Conservation (phyloP, 306 rosid species). For the Cicer chorassanicum region DNA sequence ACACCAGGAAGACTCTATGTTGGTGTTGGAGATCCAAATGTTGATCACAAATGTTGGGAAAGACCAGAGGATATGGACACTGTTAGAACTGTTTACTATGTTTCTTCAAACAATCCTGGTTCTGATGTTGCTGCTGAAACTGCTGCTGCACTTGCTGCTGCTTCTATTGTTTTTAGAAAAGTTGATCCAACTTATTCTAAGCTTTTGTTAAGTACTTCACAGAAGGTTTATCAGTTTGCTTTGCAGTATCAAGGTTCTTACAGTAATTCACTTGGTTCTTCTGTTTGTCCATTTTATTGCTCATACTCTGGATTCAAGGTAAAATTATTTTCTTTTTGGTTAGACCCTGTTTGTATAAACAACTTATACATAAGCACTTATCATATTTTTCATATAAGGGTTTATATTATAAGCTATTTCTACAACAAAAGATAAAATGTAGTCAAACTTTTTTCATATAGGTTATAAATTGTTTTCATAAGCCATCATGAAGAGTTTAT, state of each 20-base stretch:
- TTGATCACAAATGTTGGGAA: constrained; percentile 93
- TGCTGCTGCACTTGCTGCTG: constrained; percentile 87
- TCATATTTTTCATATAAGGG: no score
- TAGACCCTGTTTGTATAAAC: no score
- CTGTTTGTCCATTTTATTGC: constrained; percentile 94
- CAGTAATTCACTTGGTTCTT: constrained; percentile 82
- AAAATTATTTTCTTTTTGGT: not conserved
- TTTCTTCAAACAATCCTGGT: constrained; percentile 72
- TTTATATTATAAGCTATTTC: no score
- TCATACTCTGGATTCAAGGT: constrained; percentile 95
- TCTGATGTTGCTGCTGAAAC: constrained; percentile 95
- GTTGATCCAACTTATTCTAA: constrained; percentile 71
- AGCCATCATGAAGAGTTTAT: no score
- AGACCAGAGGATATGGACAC: constrained; percentile 96
- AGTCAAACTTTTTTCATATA: no score
- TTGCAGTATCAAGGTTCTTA: constrained; percentile 71
- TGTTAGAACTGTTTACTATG: constrained; percentile 61
- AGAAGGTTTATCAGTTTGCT: constrained; percentile 77
- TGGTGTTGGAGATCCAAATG: constrained; percentile 84
- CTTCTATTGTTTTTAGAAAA: constrained; percentile 74
- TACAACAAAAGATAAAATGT: no score
- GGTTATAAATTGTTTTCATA: no score
- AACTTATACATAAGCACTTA: no score
- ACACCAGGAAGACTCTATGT: constrained; percentile 80
- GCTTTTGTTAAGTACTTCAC: constrained; percentile 63